Evolutionary conservation across 805 yeast species (phyloP), one percentile per base, ranked within the genome.

Genomic region (Zygotorulaspora florentina): DNA sequence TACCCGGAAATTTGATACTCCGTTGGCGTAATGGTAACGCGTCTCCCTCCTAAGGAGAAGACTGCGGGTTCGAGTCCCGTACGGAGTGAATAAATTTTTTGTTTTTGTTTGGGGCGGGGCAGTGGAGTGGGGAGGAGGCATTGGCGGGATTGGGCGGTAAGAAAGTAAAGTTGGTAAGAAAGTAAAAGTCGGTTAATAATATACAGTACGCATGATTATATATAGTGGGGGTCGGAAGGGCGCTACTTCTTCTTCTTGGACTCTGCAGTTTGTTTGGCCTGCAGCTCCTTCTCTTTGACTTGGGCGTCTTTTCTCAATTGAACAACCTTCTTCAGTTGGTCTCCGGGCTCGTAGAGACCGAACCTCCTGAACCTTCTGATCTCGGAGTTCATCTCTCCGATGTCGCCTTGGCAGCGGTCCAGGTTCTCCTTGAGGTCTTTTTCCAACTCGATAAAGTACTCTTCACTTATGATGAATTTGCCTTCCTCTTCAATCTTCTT

Each of bases 31-130:
- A 75, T 75, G 80, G 80, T 74, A 75, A 75, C 77, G 80, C 80
- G 74, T 75, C 79, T 76, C 79, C 79, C 80, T 75, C 80, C 80
- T 75, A 76, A 75, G 79, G 79, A 76, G 80, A 73, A 75, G 80
- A 75, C 72, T 75, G 78, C 78, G 80, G 79, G 80, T 75, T 75
- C 80, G 80, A 75, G 79, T 75, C 80, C 80, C 80, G 79, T 71
- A 75, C 72, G 76, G 76, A 70, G 73, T 71, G 77, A 7, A 20
- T 39, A 15, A 28, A 46, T 47, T 47, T 51, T 47, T 37, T 36
- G 20, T 5, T 16, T 35, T 10, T 8, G 33, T 3, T 3, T 9
- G 15, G 18, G 37, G 12, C 17, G 18, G 16, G 23, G 23, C 23
- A 8, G 35, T 31, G 35, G 13, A n/a, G 35, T 12, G n/a, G n/a